These are phyloP conservation scores for Ceratocystiopsis minuta DNA, from an alignment of 2,329 filamentous ascomycete genomes.

Conservation along the genomic window DNA sequence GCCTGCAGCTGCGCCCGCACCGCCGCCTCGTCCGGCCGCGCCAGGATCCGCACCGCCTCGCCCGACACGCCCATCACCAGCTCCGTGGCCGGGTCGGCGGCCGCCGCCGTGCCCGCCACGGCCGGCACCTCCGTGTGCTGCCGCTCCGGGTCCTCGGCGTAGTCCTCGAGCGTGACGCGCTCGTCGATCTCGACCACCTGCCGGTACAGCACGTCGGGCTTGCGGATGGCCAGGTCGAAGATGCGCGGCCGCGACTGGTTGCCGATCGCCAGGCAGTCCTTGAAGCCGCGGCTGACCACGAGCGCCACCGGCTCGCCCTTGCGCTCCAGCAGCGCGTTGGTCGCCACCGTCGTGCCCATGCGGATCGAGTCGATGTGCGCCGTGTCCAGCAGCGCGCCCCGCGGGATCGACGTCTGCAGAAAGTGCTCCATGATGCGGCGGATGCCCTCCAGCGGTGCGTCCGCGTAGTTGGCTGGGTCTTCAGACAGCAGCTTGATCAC, in stretches of 20 bases:
- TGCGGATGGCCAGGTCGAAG: conserved; percentile 74
- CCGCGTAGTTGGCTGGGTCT: conserved; percentile 76
- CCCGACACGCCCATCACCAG: conserved; percentile 56
- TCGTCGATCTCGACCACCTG: conserved; percentile 79
- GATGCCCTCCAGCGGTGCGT: conserved; percentile 83
- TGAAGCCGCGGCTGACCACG: conserved; percentile 75
- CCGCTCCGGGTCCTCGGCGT: conserved; percentile 67
- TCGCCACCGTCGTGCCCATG: conserved; percentile 92
- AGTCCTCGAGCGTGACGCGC: conserved; percentile 79
- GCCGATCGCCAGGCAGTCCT: conserved; percentile 73
- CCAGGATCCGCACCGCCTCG: conserved; percentile 54
- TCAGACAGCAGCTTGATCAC: conserved; percentile 44
- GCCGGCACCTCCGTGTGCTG: conserved; percentile 34
- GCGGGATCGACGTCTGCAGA: conserved; percentile 54
- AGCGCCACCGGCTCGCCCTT: conserved; percentile 82
- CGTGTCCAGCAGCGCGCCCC: conserved; percentile 66
- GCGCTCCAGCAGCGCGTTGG: conserved; percentile 75
- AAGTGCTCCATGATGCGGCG: conserved; percentile 70
- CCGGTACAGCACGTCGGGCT: conserved; percentile 76
- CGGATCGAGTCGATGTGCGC: conserved; percentile 74
- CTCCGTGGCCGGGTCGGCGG: conserved; percentile 25
- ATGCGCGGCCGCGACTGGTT: conserved; percentile 82
- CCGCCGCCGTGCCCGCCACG: conserved; percentile 27
- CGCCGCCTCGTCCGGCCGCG: conserved; percentile 36
- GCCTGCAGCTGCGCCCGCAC: conserved; percentile 44